A percentile compares a stretch with the other conserved stretches of the same genome.
These are phyloP conservation scores for Pythium myriotylum DNA, from an alignment of 352 stramenopile genomes.

Conservation along the genomic window DNA sequence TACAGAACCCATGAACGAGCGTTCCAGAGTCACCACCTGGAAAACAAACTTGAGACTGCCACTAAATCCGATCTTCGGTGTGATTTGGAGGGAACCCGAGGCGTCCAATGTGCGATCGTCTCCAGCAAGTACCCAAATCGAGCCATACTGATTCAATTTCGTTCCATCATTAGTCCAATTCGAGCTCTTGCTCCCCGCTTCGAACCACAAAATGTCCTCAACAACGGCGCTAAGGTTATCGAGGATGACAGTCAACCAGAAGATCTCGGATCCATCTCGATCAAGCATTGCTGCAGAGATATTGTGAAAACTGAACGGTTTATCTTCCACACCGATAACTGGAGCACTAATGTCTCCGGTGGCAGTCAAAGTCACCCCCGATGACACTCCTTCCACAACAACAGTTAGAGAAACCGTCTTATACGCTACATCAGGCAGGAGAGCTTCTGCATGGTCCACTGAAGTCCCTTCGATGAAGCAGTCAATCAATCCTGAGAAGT, in stretches of 20 bases:
- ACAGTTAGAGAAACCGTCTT: background rate
- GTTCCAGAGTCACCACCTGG: slow-evolving; percentile 11
- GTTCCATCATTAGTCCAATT: background rate
- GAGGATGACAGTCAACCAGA: slow-evolving; percentile 23
- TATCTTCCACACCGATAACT: slow-evolving; percentile 11
- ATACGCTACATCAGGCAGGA: background rate
- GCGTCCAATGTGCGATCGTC: slow-evolving; percentile 3
- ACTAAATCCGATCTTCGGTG: slow-evolving; percentile 17
- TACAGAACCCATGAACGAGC: background rate
- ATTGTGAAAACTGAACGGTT: background rate
- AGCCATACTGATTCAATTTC: background rate
- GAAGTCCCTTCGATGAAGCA: slow-evolving; percentile 25
- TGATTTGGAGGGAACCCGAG: slow-evolving; percentile 9
- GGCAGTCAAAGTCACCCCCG: background rate
- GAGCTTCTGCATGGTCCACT: slow-evolving; percentile 21
- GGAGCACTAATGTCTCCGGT: background rate
- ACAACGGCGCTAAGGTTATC: slow-evolving; percentile 1
- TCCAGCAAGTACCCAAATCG: slow-evolving; percentile 6
- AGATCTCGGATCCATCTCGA: slow-evolving; percentile 23
- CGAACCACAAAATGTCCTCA: slow-evolving; percentile 25
- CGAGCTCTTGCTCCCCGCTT: background rate
- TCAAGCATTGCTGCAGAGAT: slow-evolving; percentile 21
- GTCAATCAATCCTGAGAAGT: slow-evolving; percentile 36
- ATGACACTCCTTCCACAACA: slow-evolving; percentile 2
- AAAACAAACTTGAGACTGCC: slow-evolving; percentile 5